These are phyloP conservation scores for Lunasporangiospora selenospora DNA, from an alignment of 192 early-diverging fungal species.

Conservation along the genomic window DNA sequence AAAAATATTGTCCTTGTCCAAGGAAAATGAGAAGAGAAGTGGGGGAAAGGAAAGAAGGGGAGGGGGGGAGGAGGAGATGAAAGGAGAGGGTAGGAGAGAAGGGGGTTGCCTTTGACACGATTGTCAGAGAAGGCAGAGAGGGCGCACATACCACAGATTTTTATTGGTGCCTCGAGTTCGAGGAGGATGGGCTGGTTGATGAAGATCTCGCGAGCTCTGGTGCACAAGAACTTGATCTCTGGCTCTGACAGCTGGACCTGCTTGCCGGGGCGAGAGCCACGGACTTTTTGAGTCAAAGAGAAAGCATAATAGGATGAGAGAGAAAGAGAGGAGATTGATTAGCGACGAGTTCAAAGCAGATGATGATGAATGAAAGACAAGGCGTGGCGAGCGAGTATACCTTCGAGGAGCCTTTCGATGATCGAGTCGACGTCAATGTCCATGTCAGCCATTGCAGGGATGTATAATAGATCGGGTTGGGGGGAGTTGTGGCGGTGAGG, in stretches of 20 bases:
- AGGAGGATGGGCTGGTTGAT: conserved; percentile 92
- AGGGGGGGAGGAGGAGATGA: too few relatives aligned
- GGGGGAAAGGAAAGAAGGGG: too few relatives aligned
- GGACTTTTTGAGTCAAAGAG: conserved; percentile 63
- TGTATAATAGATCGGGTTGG: too few relatives aligned
- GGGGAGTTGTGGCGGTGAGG: too few relatives aligned
- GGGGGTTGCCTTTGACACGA: too few relatives aligned
- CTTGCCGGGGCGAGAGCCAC: conserved; percentile 94
- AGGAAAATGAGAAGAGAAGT: too few relatives aligned
- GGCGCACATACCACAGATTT: conserved; percentile 78
- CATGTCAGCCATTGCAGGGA: conserved; percentile 57
- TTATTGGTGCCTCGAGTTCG: conserved; percentile 94
- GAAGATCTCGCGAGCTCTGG: conserved; percentile 93
- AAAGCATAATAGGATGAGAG: neutral
- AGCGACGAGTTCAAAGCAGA: neutral
- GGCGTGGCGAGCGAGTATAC: conserved; percentile 52
- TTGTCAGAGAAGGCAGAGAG: too few relatives aligned
- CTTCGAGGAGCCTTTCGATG: conserved; percentile 92
- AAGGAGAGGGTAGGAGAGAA: too few relatives aligned
- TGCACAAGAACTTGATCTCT: conserved; percentile 95
- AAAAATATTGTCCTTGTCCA: neutral
- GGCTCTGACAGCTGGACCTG: conserved; percentile 95
- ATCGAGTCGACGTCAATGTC: conserved; percentile 88
- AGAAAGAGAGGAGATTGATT: conserved; percentile 6
- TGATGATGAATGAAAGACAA: conserved; percentile 2